Percentiles rank a stretch among this genome's conserved stretches.
phyloP scores from a whole-genome alignment of 306 rosid species.

The Aeschynomene evenia region DNA sequence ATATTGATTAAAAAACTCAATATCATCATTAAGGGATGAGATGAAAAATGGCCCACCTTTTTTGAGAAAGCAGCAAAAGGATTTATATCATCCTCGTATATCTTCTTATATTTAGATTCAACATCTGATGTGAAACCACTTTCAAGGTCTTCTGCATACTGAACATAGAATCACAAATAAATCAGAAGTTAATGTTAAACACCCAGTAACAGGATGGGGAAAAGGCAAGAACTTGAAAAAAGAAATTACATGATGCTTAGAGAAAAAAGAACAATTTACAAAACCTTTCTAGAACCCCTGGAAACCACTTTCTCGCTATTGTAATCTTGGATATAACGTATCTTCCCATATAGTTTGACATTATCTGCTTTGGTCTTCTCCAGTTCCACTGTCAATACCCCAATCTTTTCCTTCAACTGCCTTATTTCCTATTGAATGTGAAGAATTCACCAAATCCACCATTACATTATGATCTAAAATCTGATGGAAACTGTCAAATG shows the following conservation, averaged over 20 bases:
- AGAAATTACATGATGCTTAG: background rate
- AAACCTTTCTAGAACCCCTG: constrained; percentile 93
- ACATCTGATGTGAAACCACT: constrained; percentile 89
- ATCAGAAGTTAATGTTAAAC: constrained; percentile 8
- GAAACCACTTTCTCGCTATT: constrained; percentile 89
- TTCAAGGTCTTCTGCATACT: constrained; percentile 96
- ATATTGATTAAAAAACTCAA: background rate
- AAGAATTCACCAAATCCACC: constrained; percentile 24
- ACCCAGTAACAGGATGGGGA: background rate
- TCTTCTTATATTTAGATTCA: constrained; percentile 96
- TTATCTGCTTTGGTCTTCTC: constrained; percentile 93
- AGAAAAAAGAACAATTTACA: constrained; percentile 15
- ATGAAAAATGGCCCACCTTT: constrained; percentile 52
- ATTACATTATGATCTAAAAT: constrained; percentile 25
- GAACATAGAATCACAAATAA: constrained; percentile 33
- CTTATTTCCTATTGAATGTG: constrained; percentile 68
- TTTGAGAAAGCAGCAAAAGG: constrained; percentile 99
- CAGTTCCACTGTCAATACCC: constrained; percentile 68
- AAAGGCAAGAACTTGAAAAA: background rate
- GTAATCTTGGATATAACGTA: constrained; percentile 96
- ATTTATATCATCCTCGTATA: constrained; percentile 96
- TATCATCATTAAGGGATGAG: constrained; percentile 18
- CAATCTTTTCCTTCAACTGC: constrained; percentile 92
- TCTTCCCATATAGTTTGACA: constrained; percentile 95
- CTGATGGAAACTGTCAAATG: constrained; percentile 7